phyloP scores from a whole-genome alignment of 2,329 filamentous ascomycete species.

The Zasmidium cellare region DNA sequence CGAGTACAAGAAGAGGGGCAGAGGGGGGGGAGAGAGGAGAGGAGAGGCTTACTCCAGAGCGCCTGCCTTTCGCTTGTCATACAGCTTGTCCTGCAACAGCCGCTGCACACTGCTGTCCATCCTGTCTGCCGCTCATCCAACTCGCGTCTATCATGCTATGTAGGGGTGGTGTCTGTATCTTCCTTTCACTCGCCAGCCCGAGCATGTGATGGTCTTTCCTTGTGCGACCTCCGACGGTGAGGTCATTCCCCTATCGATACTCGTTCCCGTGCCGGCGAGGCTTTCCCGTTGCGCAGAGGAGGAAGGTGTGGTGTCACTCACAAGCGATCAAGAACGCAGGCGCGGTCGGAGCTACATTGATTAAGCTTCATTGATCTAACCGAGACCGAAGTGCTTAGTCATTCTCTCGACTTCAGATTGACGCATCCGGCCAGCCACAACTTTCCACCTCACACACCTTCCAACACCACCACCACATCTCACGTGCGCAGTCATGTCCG shows the following conservation, averaged over 20 bases:
- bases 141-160: not conserved
- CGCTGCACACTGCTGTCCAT: constrained; percentile 93
- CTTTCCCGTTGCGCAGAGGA: not conserved
- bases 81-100: constrained; percentile 94
- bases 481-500: constrained; percentile 18
- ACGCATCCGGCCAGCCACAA: not conserved
- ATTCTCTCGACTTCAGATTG: not conserved
- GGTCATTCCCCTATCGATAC: not conserved
- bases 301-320: not conserved
- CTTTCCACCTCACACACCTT: not conserved
- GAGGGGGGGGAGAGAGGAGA: no score
- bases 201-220: not conserved
- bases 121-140: not conserved
- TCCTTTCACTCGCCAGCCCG: not conserved
- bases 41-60: not conserved
- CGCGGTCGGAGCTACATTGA: not conserved
- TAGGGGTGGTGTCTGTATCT: not conserved
- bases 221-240: not conserved
- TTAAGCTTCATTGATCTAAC: not conserved
- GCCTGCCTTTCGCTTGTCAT: constrained; percentile 80
- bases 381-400: not conserved
- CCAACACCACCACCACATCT: not conserved
- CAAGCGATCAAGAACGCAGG: not conserved
- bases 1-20: constrained; percentile 8
- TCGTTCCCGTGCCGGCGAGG: not conserved